phyloP scores from a whole-genome alignment of 306 rosid species.

The Pachyrhizus erosus region DNA sequence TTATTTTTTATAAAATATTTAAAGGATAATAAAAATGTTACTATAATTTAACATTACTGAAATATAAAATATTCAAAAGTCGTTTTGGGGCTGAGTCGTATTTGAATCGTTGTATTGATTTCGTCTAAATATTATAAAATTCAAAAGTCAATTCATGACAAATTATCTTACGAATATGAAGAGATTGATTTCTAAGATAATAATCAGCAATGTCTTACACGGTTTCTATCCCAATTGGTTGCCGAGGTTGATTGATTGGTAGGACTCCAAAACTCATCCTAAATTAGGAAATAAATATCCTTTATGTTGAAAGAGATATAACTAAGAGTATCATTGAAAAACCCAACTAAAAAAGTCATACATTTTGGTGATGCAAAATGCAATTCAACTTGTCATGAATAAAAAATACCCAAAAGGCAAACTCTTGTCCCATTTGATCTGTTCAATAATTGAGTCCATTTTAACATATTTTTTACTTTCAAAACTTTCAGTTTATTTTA shows the following conservation, averaged over 20 bases:
- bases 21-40: not conserved
- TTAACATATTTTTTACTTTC: not conserved
- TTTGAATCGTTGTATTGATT: not conserved
- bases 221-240: not conserved
- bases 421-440: not conserved
- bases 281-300: not conserved
- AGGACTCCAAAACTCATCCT: not conserved
- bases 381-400: not conserved
- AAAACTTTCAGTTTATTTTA: not conserved
- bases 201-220: not conserved
- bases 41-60: not conserved
- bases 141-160: conserved; percentile 9
- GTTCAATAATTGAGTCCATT: not conserved
- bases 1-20: not conserved
- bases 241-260: not conserved
- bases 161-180: not conserved
- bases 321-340: not conserved
- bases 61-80: conserved; percentile 18
- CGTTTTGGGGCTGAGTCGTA: not conserved
- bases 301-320: not conserved
- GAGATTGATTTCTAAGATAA: not conserved
- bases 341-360: not conserved
- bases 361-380: not conserved
- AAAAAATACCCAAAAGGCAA: not conserved
- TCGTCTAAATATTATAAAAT: not conserved